Conservation (phyloP, 805 yeast genomes). For the Pichia insulana region DNA sequence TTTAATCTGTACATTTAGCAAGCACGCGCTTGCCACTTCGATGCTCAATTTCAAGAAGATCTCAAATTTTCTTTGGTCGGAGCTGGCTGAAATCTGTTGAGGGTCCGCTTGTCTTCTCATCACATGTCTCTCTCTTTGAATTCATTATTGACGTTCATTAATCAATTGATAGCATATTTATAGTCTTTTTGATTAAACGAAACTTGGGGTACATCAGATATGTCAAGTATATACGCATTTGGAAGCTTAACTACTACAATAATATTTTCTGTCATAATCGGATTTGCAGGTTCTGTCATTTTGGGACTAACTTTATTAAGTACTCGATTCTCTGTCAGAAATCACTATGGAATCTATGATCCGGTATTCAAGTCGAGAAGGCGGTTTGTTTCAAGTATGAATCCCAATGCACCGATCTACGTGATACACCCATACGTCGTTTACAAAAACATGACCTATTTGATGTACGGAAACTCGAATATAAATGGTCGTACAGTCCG, state of each 20-base stretch:
- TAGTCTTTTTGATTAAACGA: too few relatives aligned
- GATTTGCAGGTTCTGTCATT: slow-evolving; percentile 54
- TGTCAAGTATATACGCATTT: slow-evolving; percentile 6
- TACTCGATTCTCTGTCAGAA: slow-evolving; percentile 47
- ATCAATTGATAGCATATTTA: too few relatives aligned
- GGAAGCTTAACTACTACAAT: slow-evolving; percentile 52
- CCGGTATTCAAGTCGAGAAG: slow-evolving; percentile 15
- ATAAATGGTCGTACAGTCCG: slow-evolving; percentile 24
- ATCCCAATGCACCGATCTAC: slow-evolving; percentile 1
- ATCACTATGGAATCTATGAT: slow-evolving; percentile 46
- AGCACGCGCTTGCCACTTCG: too few relatives aligned
- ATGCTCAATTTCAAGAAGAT: too few relatives aligned
- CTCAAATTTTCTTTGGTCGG: too few relatives aligned
- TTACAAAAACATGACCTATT: slow-evolving; percentile 5
- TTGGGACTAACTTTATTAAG: slow-evolving; percentile 50
- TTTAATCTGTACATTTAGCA: too few relatives aligned
- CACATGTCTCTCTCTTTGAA: too few relatives aligned
- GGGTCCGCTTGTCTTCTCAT: too few relatives aligned
- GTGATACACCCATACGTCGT: slow-evolving; percentile 8
- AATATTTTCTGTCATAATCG: slow-evolving; percentile 53
- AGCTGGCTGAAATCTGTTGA: too few relatives aligned
- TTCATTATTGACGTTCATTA: too few relatives aligned
- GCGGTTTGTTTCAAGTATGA: slow-evolving; percentile 13
- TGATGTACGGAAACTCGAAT: slow-evolving; percentile 4
- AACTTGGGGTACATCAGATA: too few relatives aligned